Conservation (phyloP, 208 protist genomes). For the Leishmania arabica region DNA sequence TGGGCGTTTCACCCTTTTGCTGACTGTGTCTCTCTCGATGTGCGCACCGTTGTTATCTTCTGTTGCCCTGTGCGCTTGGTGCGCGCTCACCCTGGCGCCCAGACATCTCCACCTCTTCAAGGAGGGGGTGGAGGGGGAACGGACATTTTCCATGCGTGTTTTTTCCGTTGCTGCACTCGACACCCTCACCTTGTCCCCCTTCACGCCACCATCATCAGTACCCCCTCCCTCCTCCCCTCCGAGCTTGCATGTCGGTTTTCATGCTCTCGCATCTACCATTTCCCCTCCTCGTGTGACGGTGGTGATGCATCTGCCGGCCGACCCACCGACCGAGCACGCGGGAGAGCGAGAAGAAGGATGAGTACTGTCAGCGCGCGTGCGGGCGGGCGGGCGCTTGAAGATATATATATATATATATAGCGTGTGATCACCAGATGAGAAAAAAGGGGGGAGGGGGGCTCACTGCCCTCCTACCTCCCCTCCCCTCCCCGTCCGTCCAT, state of each 20-base stretch:
- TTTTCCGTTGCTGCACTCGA: neutral
- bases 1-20: neutral
- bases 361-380: neutral
- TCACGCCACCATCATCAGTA: neutral
- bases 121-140: too few species aligned
- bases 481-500: too few species aligned
- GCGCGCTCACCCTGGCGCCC: too few species aligned
- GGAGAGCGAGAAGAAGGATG: neutral
- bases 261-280: neutral
- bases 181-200: neutral
- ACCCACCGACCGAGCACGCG: neutral
- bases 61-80: neutral
- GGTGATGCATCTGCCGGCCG: neutral
- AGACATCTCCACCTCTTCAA: too few species aligned
- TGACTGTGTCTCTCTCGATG: neutral
- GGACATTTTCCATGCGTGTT: neutral
- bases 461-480: too few species aligned
- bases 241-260: neutral
- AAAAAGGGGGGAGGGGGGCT: neutral
- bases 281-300: neutral
- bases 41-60: neutral
- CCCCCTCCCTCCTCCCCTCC: too few species aligned
- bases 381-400: too few species aligned
- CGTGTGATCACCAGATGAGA: neutral
- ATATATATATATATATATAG: too few species aligned